A percentile compares a stretch with the other conserved stretches of the same genome.
These are phyloP conservation scores for Lunularia cruciata DNA, from an alignment of 225 moss, liverwort and hornwort genomes.

Conservation along the genomic window DNA sequence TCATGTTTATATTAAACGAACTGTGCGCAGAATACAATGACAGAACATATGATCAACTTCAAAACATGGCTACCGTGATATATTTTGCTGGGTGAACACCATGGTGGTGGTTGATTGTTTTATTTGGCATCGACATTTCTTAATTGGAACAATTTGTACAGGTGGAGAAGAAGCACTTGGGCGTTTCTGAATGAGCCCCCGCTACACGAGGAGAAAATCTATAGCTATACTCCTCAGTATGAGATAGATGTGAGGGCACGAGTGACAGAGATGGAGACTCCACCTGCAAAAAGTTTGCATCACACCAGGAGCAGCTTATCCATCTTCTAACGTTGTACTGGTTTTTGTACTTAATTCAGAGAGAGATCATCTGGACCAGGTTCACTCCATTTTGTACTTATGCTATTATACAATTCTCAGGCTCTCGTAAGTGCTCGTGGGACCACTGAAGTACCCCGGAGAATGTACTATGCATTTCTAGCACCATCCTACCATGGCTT, in stretches of 20 bases:
- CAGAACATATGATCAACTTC: no score
- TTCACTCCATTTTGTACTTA: not conserved
- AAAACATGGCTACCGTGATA: no score
- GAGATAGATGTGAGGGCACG: not conserved
- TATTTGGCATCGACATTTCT: not conserved
- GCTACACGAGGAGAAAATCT: not conserved
- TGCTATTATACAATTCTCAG: not conserved
- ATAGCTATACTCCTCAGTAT: constrained; percentile 31
- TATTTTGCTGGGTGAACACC: no score
- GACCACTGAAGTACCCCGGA: constrained; percentile 3
- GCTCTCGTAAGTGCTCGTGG: constrained; percentile 8
- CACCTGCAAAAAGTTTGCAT: not conserved
- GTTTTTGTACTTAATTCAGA: no score
- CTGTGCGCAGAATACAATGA: not conserved
- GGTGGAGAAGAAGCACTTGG: constrained; percentile 43
- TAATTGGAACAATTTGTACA: not conserved
- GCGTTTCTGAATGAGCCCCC: constrained; percentile 46
- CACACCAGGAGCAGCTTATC: constrained; percentile 11
- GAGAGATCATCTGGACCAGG: no score
- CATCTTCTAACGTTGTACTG: not conserved
- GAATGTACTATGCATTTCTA: not conserved
- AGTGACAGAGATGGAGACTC: not conserved
- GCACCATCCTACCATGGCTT: no score
- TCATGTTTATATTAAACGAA: not conserved
- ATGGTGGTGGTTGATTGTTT: no score